Evolutionary conservation across 768 basidiomycete species (phyloP).

Genomic region (Pisolithus albus): DNA sequence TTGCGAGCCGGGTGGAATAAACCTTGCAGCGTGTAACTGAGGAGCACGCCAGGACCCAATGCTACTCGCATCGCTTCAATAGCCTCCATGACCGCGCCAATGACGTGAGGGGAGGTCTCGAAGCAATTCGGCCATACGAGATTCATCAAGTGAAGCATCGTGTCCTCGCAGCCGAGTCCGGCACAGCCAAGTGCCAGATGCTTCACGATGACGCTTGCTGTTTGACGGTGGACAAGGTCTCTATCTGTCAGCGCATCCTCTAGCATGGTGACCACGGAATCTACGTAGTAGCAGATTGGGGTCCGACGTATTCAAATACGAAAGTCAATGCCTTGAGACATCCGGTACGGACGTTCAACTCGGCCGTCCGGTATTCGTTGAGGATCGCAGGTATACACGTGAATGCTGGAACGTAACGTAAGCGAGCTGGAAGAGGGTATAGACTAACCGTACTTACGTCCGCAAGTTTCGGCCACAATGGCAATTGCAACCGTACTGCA

Average conservation of each 20-base stretch:
- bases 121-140: conserved; percentile 99
- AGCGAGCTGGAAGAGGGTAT: not conserved
- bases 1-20: conserved; percentile 96
- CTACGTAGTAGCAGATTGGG: conserved; percentile 95
- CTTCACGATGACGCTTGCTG: conserved; percentile 96
- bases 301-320: conserved; percentile 98
- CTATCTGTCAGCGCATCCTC: conserved; percentile 98
- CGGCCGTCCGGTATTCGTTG: conserved; percentile 97
- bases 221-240: conserved; percentile 97
- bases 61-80: conserved; percentile 97
- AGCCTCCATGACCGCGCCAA: conserved; percentile 97
- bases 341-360: conserved; percentile 96
- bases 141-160: conserved; percentile 96
- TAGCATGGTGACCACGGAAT: conserved; percentile 95
- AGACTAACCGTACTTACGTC: conserved; percentile 36
- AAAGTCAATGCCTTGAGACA: conserved; percentile 98
- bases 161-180: conserved; percentile 96
- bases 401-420: conserved; percentile 52
- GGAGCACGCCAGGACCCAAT: conserved; percentile 84
- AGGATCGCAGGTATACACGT: conserved; percentile 98
- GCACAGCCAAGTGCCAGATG: conserved; percentile 96
- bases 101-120: conserved; percentile 97
- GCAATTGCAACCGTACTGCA: conserved; percentile 98
- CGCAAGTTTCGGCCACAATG: conserved; percentile 91
- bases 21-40: conserved; percentile 91